Conservation (phyloP, 257 asterid species). For the Prunella vulgaris region DNA sequence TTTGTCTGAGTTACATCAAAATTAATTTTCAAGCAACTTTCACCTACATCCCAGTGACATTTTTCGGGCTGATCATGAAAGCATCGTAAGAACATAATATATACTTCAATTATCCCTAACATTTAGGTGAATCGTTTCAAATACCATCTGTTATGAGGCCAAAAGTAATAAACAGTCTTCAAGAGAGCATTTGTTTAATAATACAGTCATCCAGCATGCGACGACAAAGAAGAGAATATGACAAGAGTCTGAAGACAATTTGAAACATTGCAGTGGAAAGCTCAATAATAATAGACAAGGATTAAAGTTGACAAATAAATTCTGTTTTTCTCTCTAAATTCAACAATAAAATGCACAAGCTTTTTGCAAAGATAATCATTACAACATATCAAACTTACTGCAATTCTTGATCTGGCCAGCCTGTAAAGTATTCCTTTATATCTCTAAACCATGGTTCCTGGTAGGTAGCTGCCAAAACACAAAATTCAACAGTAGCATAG, state of each 20-base stretch:
- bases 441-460: slow-evolving; percentile 74
- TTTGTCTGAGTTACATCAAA: neutral
- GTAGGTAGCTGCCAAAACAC: slow-evolving; percentile 43
- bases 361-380: slow-evolving; percentile 6
- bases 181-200: neutral
- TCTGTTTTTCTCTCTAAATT: slow-evolving; percentile 2
- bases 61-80: neutral
- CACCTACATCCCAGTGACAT: neutral
- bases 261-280: neutral
- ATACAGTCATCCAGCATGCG: neutral
- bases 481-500: slow-evolving; percentile 66
- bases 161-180: neutral
- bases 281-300: neutral
- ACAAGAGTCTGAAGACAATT: neutral
- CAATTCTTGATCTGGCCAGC: slow-evolving; percentile 90
- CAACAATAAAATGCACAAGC: neutral
- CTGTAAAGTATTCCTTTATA: slow-evolving; percentile 52
- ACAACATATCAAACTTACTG: slow-evolving; percentile 31
- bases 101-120: neutral
- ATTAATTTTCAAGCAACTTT: neutral
- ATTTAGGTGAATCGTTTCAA: neutral
- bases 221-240: neutral
- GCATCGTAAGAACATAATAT: neutral
- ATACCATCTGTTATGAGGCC: neutral
- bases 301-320: neutral